These are phyloP conservation scores for Cyberlindnera subsufficiens DNA, from an alignment of 805 yeast genomes.

Conservation along the genomic window DNA sequence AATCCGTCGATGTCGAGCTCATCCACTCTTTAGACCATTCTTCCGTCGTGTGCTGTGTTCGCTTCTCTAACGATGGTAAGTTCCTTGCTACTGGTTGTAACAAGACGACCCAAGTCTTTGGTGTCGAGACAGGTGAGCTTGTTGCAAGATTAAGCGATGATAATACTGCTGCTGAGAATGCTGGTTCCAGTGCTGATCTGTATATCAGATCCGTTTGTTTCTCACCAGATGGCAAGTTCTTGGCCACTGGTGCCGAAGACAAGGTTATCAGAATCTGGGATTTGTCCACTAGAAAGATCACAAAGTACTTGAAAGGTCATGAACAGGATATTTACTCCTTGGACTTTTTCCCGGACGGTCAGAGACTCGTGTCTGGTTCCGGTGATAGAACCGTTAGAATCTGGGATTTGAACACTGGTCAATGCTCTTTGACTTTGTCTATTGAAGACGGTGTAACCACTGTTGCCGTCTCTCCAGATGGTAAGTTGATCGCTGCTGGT, in stretches of 20 bases:
- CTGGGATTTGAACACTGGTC: slow-evolving; percentile 91
- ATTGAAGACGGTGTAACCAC: slow-evolving; percentile 98
- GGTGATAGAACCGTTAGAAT: slow-evolving; percentile 96
- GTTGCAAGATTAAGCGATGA: slow-evolving; percentile 86
- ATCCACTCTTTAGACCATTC: slow-evolving; percentile 89
- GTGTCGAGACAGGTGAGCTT: slow-evolving; percentile 85
- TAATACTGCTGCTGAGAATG: slow-evolving; percentile 36
- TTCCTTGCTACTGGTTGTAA: slow-evolving; percentile 96
- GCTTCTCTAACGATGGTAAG: slow-evolving; percentile 87
- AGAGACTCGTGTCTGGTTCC: slow-evolving; percentile 88
- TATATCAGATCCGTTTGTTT: slow-evolving; percentile 95
- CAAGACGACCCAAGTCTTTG: slow-evolving; percentile 89
- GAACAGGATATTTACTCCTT: slow-evolving; percentile 96
- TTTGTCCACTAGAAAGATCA: slow-evolving; percentile 74
- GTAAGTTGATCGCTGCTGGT: slow-evolving; percentile 92
- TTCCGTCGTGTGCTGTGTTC: slow-evolving; percentile 94
- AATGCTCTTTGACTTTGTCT: slow-evolving; percentile 79
- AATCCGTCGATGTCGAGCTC: slow-evolving; percentile 74
- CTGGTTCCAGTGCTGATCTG: slow-evolving; percentile 59
- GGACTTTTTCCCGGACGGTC: slow-evolving; percentile 92
- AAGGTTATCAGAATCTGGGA: slow-evolving; percentile 95
- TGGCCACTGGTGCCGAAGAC: slow-evolving; percentile 94
- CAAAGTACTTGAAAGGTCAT: slow-evolving; percentile 85
- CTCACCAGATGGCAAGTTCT: slow-evolving; percentile 88
- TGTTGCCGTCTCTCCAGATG: slow-evolving; percentile 95